Evolutionary conservation across 2,329 filamentous ascomycete genomes (phyloP), one percentile per base, ranked within the genome.

Genomic region (Nigrograna mackinnonii): DNA sequence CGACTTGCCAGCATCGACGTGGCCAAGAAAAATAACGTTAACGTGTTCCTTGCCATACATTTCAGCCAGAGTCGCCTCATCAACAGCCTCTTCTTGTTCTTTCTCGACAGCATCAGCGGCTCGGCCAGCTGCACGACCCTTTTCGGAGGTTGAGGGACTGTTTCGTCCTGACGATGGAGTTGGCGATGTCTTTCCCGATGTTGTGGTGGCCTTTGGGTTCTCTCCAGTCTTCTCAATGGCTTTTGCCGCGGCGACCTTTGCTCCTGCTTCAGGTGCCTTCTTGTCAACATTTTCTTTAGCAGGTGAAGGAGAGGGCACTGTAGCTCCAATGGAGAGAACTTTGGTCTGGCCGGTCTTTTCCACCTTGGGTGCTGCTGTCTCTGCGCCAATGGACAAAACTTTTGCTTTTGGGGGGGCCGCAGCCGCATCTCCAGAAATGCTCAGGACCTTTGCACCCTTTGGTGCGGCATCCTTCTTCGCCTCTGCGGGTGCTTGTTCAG

Each of bases 1-100:
- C 28, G 91, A 96, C 76, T 99, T 99, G 58, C 94, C 94, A 39
- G 94, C 94, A 76, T 99, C 94, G 60, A 99, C 95, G 79, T 99
- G 94, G 38, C 94, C 92, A 64, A 97, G 87, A 74, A 97, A 96
- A 54, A 97, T 96, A 57, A 99, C 87, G 73, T 99, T 99, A 62
- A 99, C 79, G 58, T 87, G 84, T 66, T 87, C 91, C 71, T 97
- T 96, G 67, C 94, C 94, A 69, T 94, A 99, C 48, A 99, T 94
- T 68, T 97, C 92, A 69, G 91, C 89, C 47, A 99, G 76, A 0
- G 90, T 92, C 19, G 91, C 77, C 67, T 96, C 77, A 67, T 97
- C 84, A 72, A 94, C 75, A 80, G 91, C 70, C 71, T 86, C 69
- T 73, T 81, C 78, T 67, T 95, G 89, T 62, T 92, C 87, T 71